Evolutionary conservation across 345 rosid genomes (phyloP), one percentile per base, ranked within the genome.

Genomic region (Viola odorata): DNA sequence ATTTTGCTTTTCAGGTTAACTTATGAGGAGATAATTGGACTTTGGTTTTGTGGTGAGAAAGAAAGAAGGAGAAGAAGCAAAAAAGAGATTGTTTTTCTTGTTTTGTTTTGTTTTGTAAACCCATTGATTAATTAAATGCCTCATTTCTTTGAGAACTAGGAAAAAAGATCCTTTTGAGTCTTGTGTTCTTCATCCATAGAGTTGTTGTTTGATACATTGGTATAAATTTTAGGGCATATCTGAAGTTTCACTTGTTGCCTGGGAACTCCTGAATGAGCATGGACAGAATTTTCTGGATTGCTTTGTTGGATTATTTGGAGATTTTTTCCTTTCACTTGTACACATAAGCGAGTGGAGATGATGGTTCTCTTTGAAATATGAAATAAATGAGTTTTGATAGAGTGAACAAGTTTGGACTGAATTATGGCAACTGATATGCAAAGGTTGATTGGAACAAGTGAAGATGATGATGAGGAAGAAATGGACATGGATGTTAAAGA

Each of bases 401-500:
- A 61, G 49, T 61, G 52, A 6, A 48, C 60, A 53, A 50, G 58
- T 52, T 55, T 59, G 65, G 58, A 11, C 56, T 42, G 64, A 57
- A 68, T 53, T 5, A 90, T 95, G 99, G 85, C 92, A 48, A 81
- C 97, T 5, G 91, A 88, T 65, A 82, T 82, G 86, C 95, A 86
- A 64, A 95, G 80, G 50, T 71, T 88, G 60, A 59, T 86, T 32
- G 96, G 79, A 51, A 72, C 80, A 0, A 85, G 95, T 67, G 96
- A 91, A 76, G 97, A 91, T 52, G 99, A 94, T 53, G 95, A 91
- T 49, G 99, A 94, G 2, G 97, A 90, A 62, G 99, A 87, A 53
- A 80, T 85, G 78, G 96, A 84, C 53, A 83, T 81, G 88, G 98
- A 87, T 61, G 89, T 87, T 14, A 88, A 88, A 80, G 97, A 85